Base-by-base conservation (phyloP, 805 yeast species). In the Ogataea nonfermentans region DNA sequence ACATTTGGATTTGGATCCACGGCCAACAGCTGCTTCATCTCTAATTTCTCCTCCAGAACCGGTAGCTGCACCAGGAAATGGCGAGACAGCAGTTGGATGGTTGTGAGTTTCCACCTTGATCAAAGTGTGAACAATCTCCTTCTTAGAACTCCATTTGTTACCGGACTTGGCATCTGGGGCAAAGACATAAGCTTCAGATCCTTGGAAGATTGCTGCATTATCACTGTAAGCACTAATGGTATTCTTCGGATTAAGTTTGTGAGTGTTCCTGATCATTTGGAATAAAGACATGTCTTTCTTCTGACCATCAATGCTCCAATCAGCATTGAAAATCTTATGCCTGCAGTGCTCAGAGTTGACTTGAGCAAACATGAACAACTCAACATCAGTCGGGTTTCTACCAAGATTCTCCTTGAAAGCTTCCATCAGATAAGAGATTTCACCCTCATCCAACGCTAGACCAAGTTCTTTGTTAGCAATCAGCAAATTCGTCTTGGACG, bases 21-120 rank as follows among this genome's bases (percentile, higher is more conserved):
- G 80, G 48, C 99, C 99, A 17, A 93, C 96, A 22, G 99, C 99
- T 68, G 97, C 99, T 70, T 93, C 99, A 66, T 93, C 99, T 74
- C 99, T 86, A 57, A 93, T 93, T 68, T 93, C 99, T 71, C 99
- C 99, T 63, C 99, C 99, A 9, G 98, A 90, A 48, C 99, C 99
- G 10, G 99, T 93, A 29, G 99, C 95, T 23, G 99, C 99, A 65
- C 99, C 99, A 3, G 99, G 90, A 67, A 88, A 93, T 28, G 99
- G 99, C 16, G 98, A 91, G 4, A 93, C 97, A 1, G 99, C 99
- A 17, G 99, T 93, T 40, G 99, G 99, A 65, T 93, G 99, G 68
- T 93, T 93, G 65, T 93, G 99, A 17, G 99, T 93, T 68, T 93
- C 99, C 37, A 93, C 99, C 64, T 93, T 93, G 58, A 90, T 86